These are phyloP conservation scores for Calonectria pauciramosa DNA, from an alignment of 2,329 filamentous ascomycete species.

Conservation along the genomic window DNA sequence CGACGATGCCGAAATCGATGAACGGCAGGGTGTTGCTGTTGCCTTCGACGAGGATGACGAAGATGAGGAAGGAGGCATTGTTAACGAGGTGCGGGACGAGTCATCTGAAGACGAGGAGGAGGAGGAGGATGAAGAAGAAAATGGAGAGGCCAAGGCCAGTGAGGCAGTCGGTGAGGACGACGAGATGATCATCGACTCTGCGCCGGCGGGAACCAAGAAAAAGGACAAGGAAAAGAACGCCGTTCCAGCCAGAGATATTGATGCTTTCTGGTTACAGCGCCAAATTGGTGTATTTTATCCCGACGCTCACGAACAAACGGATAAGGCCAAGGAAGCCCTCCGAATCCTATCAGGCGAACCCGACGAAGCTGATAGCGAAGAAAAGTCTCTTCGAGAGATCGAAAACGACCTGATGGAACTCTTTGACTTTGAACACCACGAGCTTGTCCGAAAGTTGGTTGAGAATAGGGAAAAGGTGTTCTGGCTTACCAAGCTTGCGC, in stretches of 20 bases:
- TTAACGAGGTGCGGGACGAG: constrained; percentile 90
- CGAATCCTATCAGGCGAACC: constrained; percentile 84
- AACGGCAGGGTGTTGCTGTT: constrained; percentile 95
- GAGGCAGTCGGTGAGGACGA: constrained; percentile 76
- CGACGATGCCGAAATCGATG: constrained; percentile 84
- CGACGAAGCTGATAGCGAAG: constrained; percentile 79
- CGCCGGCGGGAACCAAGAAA: constrained; percentile 59
- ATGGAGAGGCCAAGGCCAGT: constrained; percentile 63
- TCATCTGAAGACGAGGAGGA: constrained; percentile 86
- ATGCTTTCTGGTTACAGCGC: constrained; percentile 96
- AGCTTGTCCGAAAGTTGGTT: constrained; percentile 91
- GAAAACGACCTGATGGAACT: constrained; percentile 99
- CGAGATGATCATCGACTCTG: constrained; percentile 87
- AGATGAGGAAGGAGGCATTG: constrained; percentile 82
- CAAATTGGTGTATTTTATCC: constrained; percentile 90
- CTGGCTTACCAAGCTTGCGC: constrained; percentile 91
- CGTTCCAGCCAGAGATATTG: constrained; percentile 89
- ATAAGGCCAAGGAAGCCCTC: constrained; percentile 89
- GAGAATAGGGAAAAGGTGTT: constrained; percentile 94
- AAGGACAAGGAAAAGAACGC: constrained; percentile 69
- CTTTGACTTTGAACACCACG: constrained; percentile 96
- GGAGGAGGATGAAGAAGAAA: constrained; percentile 73
- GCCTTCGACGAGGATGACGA: constrained; percentile 96
- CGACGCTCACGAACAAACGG: constrained; percentile 92
- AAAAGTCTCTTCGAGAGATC: constrained; percentile 89